These are phyloP conservation scores for Irpex lacteus DNA, from an alignment of 1,284 basidiomycete genomes.

Conservation along the genomic window DNA sequence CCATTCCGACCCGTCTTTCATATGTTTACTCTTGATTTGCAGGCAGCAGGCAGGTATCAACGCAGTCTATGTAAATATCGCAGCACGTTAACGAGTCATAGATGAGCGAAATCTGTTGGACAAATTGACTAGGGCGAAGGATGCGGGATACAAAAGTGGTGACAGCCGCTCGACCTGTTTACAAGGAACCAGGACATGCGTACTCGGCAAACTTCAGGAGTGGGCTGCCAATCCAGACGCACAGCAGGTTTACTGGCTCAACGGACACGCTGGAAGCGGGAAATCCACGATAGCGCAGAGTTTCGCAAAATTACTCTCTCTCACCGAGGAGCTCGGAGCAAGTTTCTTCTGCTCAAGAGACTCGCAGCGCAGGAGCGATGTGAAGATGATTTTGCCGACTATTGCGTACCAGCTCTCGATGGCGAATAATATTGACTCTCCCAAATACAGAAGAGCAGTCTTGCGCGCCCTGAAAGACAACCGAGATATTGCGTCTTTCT, in stretches of 20 bases:
- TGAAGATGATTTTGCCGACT: slow-evolving; percentile 23
- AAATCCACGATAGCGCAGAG: slow-evolving; percentile 19
- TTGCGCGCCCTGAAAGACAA: background rate
- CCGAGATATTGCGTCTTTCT: background rate
- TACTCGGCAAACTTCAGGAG: background rate
- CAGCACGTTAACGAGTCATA: no score
- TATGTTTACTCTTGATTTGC: no score
- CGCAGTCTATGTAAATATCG: no score
- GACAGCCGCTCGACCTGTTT: background rate
- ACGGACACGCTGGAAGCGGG: slow-evolving; percentile 16
- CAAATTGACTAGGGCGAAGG: background rate
- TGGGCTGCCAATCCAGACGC: background rate
- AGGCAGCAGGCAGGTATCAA: no score
- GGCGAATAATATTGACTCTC: background rate
- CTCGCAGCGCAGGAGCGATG: slow-evolving; percentile 11
- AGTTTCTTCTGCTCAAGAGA: slow-evolving; percentile 25
- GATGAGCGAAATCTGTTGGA: background rate
- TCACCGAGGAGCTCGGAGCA: slow-evolving; percentile 16
- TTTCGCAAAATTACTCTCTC: background rate
- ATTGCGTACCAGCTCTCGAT: slow-evolving; percentile 24
- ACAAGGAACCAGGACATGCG: background rate
- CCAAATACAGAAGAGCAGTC: background rate
- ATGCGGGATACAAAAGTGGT: background rate
- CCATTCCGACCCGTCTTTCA: no score
- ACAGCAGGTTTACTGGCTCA: slow-evolving; percentile 13